Conservation (phyloP, 1,284 basidiomycete species). For the Cutaneotrichosporon daszewskae region DNA sequence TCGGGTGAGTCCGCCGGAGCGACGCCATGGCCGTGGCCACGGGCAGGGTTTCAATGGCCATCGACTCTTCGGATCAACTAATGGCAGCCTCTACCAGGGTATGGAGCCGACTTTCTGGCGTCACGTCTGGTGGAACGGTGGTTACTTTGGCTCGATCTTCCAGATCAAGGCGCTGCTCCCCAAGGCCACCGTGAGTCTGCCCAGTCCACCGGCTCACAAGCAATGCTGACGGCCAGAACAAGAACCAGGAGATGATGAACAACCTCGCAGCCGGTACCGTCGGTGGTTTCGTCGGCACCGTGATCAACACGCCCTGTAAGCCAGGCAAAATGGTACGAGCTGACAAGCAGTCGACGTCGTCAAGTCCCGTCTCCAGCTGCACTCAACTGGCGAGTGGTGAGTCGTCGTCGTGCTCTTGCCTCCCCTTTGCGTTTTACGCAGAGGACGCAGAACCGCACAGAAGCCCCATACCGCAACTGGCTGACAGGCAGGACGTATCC, state of each 20-base stretch:
- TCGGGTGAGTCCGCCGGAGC: slow-evolving; percentile 62
- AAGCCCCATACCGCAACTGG: too few species aligned
- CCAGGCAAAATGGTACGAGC: not conserved
- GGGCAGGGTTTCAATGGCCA: not conserved
- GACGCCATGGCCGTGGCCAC: too few species aligned
- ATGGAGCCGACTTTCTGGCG: slow-evolving; percentile 97
- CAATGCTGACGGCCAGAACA: too few species aligned
- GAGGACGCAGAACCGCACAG: too few species aligned
- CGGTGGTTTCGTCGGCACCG: slow-evolving; percentile 81
- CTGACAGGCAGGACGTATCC: slow-evolving; percentile 40
- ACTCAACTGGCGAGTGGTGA: slow-evolving; percentile 75
- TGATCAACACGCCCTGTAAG: slow-evolving; percentile 50
- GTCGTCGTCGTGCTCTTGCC: not conserved
- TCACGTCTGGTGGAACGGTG: slow-evolving; percentile 83
- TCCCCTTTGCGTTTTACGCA: too few species aligned
- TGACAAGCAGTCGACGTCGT: slow-evolving; percentile 61
- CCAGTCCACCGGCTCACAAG: too few species aligned
- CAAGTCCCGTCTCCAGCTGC: slow-evolving; percentile 82
- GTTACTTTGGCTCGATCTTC: slow-evolving; percentile 87
- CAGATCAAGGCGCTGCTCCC: slow-evolving; percentile 73
- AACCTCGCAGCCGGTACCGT: slow-evolving; percentile 86
- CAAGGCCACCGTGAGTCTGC: slow-evolving; percentile 78
- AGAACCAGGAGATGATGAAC: slow-evolving; percentile 70
- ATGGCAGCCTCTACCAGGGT: slow-evolving; percentile 54
- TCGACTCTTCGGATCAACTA: not conserved